A percentile compares a stretch with the other conserved stretches of the same genome.
Conservation (phyloP, 306 rosid genomes). For the Inga leiocalycina region DNA sequence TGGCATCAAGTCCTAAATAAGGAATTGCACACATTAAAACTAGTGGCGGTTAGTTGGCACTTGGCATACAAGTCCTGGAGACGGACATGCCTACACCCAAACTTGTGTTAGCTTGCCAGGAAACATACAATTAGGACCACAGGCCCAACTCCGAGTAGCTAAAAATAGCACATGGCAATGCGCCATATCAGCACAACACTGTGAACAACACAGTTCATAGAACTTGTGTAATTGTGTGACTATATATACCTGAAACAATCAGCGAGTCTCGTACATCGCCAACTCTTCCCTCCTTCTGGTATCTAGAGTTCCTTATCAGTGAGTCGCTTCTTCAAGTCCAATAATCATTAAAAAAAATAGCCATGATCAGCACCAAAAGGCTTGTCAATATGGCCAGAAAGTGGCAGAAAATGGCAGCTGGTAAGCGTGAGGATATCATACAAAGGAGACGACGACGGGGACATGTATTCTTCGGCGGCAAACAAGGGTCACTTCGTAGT, state of each 20-base stretch:
- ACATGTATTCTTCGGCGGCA: not conserved
- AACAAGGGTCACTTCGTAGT: not conserved
- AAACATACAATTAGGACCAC: not conserved
- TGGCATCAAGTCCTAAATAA: not conserved
- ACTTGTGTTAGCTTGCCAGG: not conserved
- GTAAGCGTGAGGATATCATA: constrained; percentile 3
- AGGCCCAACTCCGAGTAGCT: too few relatives aligned
- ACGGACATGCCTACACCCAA: not conserved
- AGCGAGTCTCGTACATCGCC: not conserved
- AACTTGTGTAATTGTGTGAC: not conserved
- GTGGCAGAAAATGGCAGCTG: constrained; percentile 10
- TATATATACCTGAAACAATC: not conserved
- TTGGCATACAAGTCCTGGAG: not conserved
- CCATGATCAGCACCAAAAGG: not conserved
- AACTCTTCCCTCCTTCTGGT: not conserved
- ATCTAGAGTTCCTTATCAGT: not conserved
- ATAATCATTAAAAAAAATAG: not conserved
- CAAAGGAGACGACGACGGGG: not conserved
- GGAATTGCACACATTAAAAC: not conserved
- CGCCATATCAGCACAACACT: not conserved
- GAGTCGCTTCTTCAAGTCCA: not conserved
- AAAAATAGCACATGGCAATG: not conserved
- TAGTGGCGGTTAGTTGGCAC: not conserved
- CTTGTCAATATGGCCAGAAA: not conserved
- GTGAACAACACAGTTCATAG: not conserved